Base-by-base conservation (phyloP, 352 stramenopile genomes). In the Phytopythium delawarense region DNA sequence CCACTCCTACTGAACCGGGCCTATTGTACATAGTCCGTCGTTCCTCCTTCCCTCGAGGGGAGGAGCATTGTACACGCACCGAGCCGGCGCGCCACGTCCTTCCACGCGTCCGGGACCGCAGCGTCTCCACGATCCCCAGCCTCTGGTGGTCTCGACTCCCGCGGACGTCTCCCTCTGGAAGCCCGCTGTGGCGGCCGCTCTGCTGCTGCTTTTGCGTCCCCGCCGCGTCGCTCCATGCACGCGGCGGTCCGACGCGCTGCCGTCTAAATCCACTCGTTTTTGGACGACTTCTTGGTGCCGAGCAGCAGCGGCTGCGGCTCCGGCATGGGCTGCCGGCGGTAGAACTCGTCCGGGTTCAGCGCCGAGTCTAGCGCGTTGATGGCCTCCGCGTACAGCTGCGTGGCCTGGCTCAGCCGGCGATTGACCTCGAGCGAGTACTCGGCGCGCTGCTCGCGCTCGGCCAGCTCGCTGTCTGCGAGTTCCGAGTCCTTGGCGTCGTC, bases 291-390 rank as follows among this genome's bases (percentile, higher is more conserved):
- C 57, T 83, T 87, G 25, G 67, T 72, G 25, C 78, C 78, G 21
- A 87, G 67, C 23, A 84, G 64, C 21, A 87, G 59, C n/a, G 78
- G 78, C 57, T 82, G 75, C 9, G 74, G 70, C 63, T 80, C 79
- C 2, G 66, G 63, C 28, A 78, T 64, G 32, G 70, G 70, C 45
- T 75, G 67, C 1, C 69, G 65, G 34, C 50, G 30, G 50, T 42
- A 42, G 50, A 23, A 46, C 44, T 75, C 61, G 15, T 64, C 53
- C 35, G 78, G 78, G 57, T 80, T 72, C 40, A 87, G 71, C 40
- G 78, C 78, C 28, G 69, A 74, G 64, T 87, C 70, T 35, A 87
- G 65, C 9, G 73, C 61, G 65, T 35, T 79, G 57, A 87, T 80
- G 23, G 78, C 78, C 49, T 85, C 75, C 2, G 71, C 72, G 50